Evolutionary conservation across 169 alveolate species (phyloP), one percentile per base, ranked within the genome.

Genomic region (Cryptosporidium baileyi): DNA sequence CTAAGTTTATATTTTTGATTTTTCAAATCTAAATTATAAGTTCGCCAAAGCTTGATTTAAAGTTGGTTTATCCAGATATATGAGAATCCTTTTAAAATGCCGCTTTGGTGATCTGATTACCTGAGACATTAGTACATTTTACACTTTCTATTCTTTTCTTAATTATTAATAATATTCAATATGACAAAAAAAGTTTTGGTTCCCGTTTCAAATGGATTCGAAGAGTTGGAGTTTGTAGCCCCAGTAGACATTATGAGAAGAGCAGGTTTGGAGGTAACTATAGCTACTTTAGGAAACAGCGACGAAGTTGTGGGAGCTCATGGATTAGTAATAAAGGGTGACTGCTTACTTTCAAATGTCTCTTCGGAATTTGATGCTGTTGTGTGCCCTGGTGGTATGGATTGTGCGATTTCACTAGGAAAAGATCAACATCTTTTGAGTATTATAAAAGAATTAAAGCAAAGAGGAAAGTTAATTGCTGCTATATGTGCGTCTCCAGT

Each of bases 401-500:
- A 81, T 32, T 93, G 94, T 6, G 92, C 96, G 19, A 45, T 60
- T 34, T 65, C 54, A 24, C 51, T 91, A 1, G 82, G 93, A 17
- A 74, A 88, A 32, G 89, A 89, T 63, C 15, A 74, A 40, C 82
- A 67, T 5, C 82, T 94, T 24, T 79, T 90, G 41, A 74, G 44
- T 44, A 61, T 90, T 63, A 65, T 91, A 34, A 89, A 82, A 54
- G 80, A 81, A 40, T 91, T 93, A 82, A 89, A 89, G 49, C 89
- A 85, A 54, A 79, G 81, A 26, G 91, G 93, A 15, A 91, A 82
- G 63, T 88, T 89, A 81, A 80, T 90, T 59, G 95, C 95, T 38
- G 95, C 97, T 5, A 94, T 94, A 28, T 94, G 97, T 74, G 96
- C 96, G 15, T 82, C 95, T 45, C 97, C 97, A 17, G 93, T 89